Conservation (phyloP, 116 monocot genomes). For the Cymodocea nodosa region DNA sequence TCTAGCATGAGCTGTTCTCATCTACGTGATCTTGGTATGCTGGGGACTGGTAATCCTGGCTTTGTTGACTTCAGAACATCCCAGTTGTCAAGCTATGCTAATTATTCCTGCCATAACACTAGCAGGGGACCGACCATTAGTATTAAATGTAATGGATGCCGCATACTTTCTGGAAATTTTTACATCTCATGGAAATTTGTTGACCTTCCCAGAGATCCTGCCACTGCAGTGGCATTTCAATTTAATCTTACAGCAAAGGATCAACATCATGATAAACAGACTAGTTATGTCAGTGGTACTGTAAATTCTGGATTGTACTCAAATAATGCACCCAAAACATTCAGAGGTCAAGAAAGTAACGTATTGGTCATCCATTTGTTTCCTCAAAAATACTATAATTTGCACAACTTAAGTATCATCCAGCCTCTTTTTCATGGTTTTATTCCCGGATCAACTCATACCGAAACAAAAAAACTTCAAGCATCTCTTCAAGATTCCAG, state of each 20-base stretch:
- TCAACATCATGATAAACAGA: slow-evolving; percentile 38
- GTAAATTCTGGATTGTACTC: slow-evolving; percentile 36
- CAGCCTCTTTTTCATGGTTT: slow-evolving; percentile 89
- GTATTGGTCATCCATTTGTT: slow-evolving; percentile 77
- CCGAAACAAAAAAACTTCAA: slow-evolving; percentile 46
- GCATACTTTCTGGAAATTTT: slow-evolving; percentile 55
- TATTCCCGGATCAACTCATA: slow-evolving; percentile 58
- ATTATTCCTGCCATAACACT: slow-evolving; percentile 61
- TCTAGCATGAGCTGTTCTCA: slow-evolving; percentile 95
- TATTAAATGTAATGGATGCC: slow-evolving; percentile 65
- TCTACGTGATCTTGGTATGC: slow-evolving; percentile 45
- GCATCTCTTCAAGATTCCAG: slow-evolving; percentile 58
- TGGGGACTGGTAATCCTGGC: slow-evolving; percentile 62
- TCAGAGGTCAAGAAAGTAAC: slow-evolving; percentile 66
- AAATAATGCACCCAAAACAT: slow-evolving; percentile 37
- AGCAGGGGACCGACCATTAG: slow-evolving; percentile 65
- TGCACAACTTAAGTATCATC: slow-evolving; percentile 50
- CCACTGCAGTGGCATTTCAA: slow-evolving; percentile 76
- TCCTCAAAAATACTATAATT: slow-evolving; percentile 55
- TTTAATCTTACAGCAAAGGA: slow-evolving; percentile 70
- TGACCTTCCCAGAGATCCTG: slow-evolving; percentile 77
- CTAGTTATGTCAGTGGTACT: slow-evolving; percentile 69
- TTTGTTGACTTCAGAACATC: slow-evolving; percentile 53
- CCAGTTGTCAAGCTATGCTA: slow-evolving; percentile 43
- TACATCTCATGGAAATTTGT: slow-evolving; percentile 93